Base-by-base conservation (phyloP, 495 filamentous ascomycete genomes). In the Aspergillus wentii region DNA sequence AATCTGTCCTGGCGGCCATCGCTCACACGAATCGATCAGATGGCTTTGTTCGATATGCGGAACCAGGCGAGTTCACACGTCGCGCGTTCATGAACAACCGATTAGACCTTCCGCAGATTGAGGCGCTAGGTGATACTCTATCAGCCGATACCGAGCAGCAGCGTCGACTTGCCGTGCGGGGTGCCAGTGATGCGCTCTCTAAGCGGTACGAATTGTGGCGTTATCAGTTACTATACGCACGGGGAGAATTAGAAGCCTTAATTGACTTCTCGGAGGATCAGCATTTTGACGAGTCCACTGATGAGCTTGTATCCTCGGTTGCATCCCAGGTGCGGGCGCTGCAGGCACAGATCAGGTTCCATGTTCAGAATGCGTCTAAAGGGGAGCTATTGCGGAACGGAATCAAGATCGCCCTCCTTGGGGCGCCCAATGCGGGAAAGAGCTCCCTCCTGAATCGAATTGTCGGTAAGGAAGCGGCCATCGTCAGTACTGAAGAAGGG, bases 251-350 rank as follows among this genome's bases (percentile, higher is more conserved):
- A 33, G 92, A 98, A 57, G 92, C 92, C 1, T 62, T 97, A 41
- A 97, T 98, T 51, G 92, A 98, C 55, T 98, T 98, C 58, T 82
- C 85, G 1, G 92, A 98, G 61, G 94, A 97, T 51, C 91, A 97
- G 62, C 83, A 95, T 66, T 96, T 98, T 46, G 91, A 96, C 38
- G 88, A 95, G 52, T 83, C 86, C 1, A 84, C 88, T 0, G 64
- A 70, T 5, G 77, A 83, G 40, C 67, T 97, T 19, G 69, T 88
- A 4, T 52, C 46, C 2, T 86, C 78, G 20, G 86, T 95, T 17
- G 73, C 79, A 15, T 48, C 38, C 9, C 76, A 86, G 46, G 78
- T 95, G 8, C 46, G 54, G 10, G 55, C 48, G 3, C 72, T 98
- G 32, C 61, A 70, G 34, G 48, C 59, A 26, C 75, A 77, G 40